These are phyloP conservation scores for Poronia punctata DNA, from an alignment of 495 filamentous ascomycete genomes.

Conservation along the genomic window DNA sequence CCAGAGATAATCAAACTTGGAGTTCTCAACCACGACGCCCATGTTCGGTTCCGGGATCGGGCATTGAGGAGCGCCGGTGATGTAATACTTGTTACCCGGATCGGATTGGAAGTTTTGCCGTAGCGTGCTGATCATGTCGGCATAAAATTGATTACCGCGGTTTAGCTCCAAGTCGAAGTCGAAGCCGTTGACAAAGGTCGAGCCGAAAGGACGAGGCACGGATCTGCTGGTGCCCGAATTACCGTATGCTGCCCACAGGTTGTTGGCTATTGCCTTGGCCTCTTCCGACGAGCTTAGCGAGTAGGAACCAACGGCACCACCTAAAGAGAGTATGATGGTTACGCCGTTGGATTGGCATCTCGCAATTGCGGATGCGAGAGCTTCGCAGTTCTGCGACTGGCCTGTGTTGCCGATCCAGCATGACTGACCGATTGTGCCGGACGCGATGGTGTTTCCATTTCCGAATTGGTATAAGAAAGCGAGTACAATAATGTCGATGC, in stretches of 20 bases:
- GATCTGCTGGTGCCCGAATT: conserved; percentile 24
- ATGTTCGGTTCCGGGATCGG: conserved; percentile 48
- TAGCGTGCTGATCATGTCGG: conserved; percentile 37
- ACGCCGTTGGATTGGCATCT: conserved; percentile 45
- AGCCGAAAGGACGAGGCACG: conserved; percentile 42
- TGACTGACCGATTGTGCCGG: conserved; percentile 32
- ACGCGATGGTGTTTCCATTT: conserved; percentile 27
- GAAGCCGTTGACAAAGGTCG: conserved; percentile 50
- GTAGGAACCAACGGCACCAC: conserved; percentile 35
- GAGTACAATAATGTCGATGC: conserved; percentile 46
- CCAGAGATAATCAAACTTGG: conserved; percentile 42
- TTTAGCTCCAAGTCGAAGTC: conserved; percentile 49
- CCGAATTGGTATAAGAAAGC: conserved; percentile 45
- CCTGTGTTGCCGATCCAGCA: conserved; percentile 27
- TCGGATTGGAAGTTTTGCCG: conserved; percentile 40
- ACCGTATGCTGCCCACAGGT: conserved; percentile 50
- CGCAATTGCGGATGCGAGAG: conserved; percentile 38
- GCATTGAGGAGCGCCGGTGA: conserved; percentile 53
- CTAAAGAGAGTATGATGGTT: conserved; percentile 44
- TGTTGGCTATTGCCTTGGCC: conserved; percentile 40
- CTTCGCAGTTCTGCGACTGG: conserved; percentile 36
- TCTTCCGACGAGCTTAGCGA: conserved; percentile 33
- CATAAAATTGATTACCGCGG: conserved; percentile 34
- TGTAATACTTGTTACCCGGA: conserved; percentile 42
- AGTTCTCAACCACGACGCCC: conserved; percentile 40